Evolutionary conservation across 768 basidiomycete species (phyloP), one percentile per base, ranked within the genome.

Genomic region (Tricholoma sp.): DNA sequence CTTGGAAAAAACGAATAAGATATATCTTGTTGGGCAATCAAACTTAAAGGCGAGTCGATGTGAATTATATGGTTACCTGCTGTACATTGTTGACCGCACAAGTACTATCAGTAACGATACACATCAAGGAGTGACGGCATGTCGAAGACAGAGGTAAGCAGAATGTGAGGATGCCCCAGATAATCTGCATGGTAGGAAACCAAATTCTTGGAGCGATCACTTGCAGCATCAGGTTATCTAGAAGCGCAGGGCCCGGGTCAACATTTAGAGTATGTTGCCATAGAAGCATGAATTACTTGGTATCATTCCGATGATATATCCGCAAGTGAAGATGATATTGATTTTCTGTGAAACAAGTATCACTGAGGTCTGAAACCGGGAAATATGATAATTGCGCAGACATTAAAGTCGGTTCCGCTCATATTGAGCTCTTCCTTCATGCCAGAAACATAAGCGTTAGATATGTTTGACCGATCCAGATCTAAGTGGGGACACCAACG

Each of bases 361-460:
- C 6, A n/a, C 27, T 57, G 27, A 57, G n/a, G 54, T 52, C 16
- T 59, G 35, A 39, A 57, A 32, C 54, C 52, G 14, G 41, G 16
- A 41, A 45, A 24, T 57, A n/a, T 47, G 12, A 31, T 57, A 22
- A 50, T 34, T 37, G 29, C 51, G 18, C 74, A 59, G 52, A 81
- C 79, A 63, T 89, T 87, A 64, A 82, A 81, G 49, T 89, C 76
- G 39, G 78, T 83, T 37, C 85, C 85, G 43, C 74, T 67, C 84
- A 88, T 85, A 56, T 77, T 62, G 35, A 89, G 74, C 19, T 86
- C 86, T 68, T 89, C 84, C 59, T 79, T 83, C 86, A 91, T 88
- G 5, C 88, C 88, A 4, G 85, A 87, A n/a, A 88, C 84, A 68
- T 87, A 89, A 10, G 88, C 88, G 68, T 89, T 89, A 61, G 76